phyloP scores from a whole-genome alignment of 306 rosid species.

The Ochetophila trinervis region DNA sequence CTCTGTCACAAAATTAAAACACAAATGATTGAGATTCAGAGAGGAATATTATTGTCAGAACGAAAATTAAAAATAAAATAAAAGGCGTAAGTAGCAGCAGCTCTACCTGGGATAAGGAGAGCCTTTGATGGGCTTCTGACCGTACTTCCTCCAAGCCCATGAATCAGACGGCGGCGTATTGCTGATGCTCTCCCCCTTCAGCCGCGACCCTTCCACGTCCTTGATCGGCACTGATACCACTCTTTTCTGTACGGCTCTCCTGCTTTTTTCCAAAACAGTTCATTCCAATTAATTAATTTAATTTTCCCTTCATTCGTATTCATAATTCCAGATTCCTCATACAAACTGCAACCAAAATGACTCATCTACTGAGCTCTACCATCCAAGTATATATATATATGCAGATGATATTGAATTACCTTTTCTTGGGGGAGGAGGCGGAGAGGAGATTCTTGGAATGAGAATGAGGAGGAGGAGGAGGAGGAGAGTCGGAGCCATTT shows the following conservation, averaged over 20 bases:
- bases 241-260: slow-evolving; percentile 60
- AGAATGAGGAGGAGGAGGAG: slow-evolving; percentile 32
- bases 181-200: slow-evolving; percentile 48
- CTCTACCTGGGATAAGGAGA: slow-evolving; percentile 90
- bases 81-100: neutral
- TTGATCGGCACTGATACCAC: slow-evolving; percentile 79
- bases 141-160: slow-evolving; percentile 98
- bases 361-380: too few relatives aligned
- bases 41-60: too few relatives aligned
- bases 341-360: too few relatives aligned
- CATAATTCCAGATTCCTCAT: too few relatives aligned
- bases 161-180: slow-evolving; percentile 83
- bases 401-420: too few relatives aligned
- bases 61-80: too few relatives aligned
- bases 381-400: too few relatives aligned
- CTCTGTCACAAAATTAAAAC: slow-evolving; percentile 40
- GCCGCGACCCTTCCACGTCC: slow-evolving; percentile 54
- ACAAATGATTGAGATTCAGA: neutral
- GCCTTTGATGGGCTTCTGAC: slow-evolving; percentile 98
- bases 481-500: slow-evolving; percentile 58
- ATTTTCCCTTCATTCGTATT: too few relatives aligned
- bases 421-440: slow-evolving; percentile 48
- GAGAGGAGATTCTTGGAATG: slow-evolving; percentile 35
- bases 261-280: slow-evolving; percentile 17
- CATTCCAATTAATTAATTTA: neutral